Conservation (phyloP, 2,329 filamentous ascomycete genomes). For the Fusarium sulawesiense region DNA sequence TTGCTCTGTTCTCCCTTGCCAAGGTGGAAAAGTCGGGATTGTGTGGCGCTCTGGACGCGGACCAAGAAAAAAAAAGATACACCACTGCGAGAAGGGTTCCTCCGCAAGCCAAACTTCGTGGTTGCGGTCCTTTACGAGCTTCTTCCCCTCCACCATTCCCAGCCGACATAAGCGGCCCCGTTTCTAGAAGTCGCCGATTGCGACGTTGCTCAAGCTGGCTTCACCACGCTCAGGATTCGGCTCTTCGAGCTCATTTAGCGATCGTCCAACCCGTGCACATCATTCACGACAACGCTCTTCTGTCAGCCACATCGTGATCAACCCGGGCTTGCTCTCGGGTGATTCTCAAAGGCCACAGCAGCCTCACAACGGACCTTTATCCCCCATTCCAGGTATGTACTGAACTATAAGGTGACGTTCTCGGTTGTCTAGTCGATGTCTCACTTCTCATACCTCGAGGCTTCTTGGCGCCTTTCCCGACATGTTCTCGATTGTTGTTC, state of each 20-base stretch:
- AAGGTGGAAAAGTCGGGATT: constrained; percentile 36
- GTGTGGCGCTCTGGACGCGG: constrained; percentile 19
- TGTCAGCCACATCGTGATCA: constrained; percentile 50
- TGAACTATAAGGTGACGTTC: constrained; percentile 2
- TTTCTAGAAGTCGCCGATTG: constrained; percentile 38
- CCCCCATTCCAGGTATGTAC: constrained; percentile 68
- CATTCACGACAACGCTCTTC: constrained; percentile 65
- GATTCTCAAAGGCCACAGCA: constrained; percentile 47
- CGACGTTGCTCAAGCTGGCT: constrained; percentile 60
- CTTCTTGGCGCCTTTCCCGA: constrained; percentile 21
- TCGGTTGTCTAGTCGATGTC: constrained; percentile 34
- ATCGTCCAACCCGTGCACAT: constrained; percentile 60
- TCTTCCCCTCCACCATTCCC: constrained; percentile 10
- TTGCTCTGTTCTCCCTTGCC: constrained; percentile 30
- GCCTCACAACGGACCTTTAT: constrained; percentile 52
- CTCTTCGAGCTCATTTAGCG: constrained; percentile 66
- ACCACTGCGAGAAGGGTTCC: neutral
- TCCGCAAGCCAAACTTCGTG: constrained; percentile 26
- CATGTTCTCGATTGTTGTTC: constrained; percentile 18
- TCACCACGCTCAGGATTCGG: constrained; percentile 61
- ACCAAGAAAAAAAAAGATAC: constrained; percentile 8
- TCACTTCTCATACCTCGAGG: constrained; percentile 32
- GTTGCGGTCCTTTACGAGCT: constrained; percentile 19
- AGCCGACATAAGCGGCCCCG: constrained; percentile 23
- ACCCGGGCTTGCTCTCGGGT: constrained; percentile 48